Evolutionary conservation across 2,329 filamentous ascomycete genomes (phyloP).

Genomic region (Calycina herbarum): DNA sequence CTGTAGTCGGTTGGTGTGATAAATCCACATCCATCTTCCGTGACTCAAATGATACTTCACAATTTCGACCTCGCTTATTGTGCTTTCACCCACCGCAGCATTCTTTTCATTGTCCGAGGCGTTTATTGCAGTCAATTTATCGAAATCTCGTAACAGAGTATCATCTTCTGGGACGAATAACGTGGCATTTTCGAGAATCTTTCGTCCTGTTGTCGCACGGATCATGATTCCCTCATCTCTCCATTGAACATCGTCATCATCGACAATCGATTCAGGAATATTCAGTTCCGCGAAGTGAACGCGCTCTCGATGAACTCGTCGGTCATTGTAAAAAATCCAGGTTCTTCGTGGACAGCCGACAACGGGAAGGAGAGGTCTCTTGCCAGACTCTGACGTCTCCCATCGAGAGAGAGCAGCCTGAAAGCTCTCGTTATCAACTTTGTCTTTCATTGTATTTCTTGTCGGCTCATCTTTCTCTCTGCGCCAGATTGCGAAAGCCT

Average conservation of each 20-base stretch:
- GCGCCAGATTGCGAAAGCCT: neutral
- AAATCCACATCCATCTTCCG: constrained; percentile 3
- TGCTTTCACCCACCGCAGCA: neutral
- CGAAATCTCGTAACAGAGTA: neutral
- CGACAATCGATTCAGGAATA: neutral
- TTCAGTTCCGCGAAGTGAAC: neutral
- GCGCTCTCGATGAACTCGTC: neutral
- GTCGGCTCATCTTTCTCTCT: neutral
- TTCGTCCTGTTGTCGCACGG: neutral
- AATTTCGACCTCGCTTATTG: neutral
- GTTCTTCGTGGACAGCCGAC: neutral
- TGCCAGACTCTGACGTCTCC: neutral
- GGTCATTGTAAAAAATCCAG: neutral
- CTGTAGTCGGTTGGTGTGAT: neutral
- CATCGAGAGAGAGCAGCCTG: too few relatives aligned
- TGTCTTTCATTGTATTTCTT: too few relatives aligned
- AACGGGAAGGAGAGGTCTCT: neutral
- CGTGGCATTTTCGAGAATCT: neutral
- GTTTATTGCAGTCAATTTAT: neutral
- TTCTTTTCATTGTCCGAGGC: neutral
- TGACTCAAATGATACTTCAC: neutral
- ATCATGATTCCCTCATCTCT: neutral
- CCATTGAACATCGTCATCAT: neutral
- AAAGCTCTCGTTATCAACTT: too few relatives aligned
- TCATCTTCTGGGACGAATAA: neutral